Evolutionary conservation across 495 filamentous ascomycete species (phyloP), one percentile per base, ranked within the genome.

Genomic region (Podospora bellae-mahoneyi): DNA sequence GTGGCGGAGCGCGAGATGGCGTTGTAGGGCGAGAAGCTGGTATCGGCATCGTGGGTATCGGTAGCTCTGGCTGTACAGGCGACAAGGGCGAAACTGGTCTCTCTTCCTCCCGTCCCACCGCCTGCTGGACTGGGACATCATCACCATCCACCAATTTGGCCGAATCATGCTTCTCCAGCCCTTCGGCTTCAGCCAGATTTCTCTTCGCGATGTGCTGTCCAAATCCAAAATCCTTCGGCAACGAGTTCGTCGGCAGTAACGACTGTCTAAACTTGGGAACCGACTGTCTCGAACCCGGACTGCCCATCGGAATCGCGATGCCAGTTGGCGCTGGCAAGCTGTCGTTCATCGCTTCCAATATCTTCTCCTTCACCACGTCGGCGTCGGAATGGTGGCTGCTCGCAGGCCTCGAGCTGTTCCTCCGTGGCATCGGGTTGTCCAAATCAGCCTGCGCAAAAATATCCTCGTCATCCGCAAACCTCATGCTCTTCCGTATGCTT

Each of bases 301-400:
- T 60, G 55, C 34, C 44, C 5, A 48, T 63, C 18, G 71, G 67
- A 5, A 78, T 71, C 18, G 72, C 64, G 3, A 70, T 30, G 7
- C 71, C 66, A 59, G 69, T 69, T 7, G 79, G 69, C 18, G 74
- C 66, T 6, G 75, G 76, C 58, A 83, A 63, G 0, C 75, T 66
- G 65, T 83, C 80, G 27, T 78, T 74, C 79, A 83, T 81, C 0
- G 79, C 80, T 64, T 85, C 83, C 60, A 82, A 65, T 64, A 83
- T 72, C 57, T 75, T 75, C 6, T 72, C 76, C 32, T 76, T 71
- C 68, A 80, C 75, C 62, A 69, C 74, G 64, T 76, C 79, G 23
- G 73, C 64, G 53, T 79, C 77, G 2, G 81, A 81, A 6, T 48
- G 39, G 68, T 66, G 65, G 54, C 66, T 72, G 68, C 68, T 72